These are phyloP conservation scores for Trichophyton rubrum DNA, from an alignment of 2,329 filamentous ascomycete genomes.

Conservation along the genomic window DNA sequence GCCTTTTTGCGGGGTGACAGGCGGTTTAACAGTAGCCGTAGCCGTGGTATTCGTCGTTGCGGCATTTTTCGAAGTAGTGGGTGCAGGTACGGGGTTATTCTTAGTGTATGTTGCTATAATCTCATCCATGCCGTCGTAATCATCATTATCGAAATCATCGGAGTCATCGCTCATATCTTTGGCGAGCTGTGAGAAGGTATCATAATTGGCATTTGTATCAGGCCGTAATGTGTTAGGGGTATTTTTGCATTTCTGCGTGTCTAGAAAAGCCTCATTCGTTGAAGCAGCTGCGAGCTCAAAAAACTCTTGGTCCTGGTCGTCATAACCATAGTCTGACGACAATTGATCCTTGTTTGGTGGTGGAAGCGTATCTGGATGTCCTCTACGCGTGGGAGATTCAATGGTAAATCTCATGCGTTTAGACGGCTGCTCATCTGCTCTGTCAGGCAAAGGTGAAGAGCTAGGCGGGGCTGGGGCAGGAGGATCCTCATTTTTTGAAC, in stretches of 20 bases:
- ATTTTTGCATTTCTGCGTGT: neutral
- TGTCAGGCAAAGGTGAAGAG: constrained; percentile 33
- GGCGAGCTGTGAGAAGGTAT: constrained; percentile 1
- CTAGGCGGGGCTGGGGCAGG: constrained; percentile 30
- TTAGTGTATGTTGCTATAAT: constrained; percentile 42
- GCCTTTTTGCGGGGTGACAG: neutral
- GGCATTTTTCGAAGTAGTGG: constrained; percentile 1
- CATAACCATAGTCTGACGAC: constrained; percentile 37
- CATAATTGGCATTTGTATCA: neutral
- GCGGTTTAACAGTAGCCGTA: constrained; percentile 7
- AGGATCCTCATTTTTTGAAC: constrained; percentile 14
- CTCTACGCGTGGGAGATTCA: constrained; percentile 1
- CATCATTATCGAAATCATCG: constrained; percentile 38
- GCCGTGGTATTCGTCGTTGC: neutral
- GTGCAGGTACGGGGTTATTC: constrained; percentile 7
- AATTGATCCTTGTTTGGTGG: constrained; percentile 8
- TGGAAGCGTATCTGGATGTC: neutral
- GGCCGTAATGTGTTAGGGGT: neutral
- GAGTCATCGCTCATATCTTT: constrained; percentile 2
- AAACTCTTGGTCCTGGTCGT: constrained; percentile 36
- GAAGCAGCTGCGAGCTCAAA: constrained; percentile 23
- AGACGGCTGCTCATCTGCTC: constrained; percentile 20
- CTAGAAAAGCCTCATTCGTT: constrained; percentile 6
- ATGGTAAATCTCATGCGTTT: constrained; percentile 12
- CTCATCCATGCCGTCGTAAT: constrained; percentile 48